phyloP scores from a whole-genome alignment of 768 basidiomycete genomes.

The Tylopilus sp. region DNA sequence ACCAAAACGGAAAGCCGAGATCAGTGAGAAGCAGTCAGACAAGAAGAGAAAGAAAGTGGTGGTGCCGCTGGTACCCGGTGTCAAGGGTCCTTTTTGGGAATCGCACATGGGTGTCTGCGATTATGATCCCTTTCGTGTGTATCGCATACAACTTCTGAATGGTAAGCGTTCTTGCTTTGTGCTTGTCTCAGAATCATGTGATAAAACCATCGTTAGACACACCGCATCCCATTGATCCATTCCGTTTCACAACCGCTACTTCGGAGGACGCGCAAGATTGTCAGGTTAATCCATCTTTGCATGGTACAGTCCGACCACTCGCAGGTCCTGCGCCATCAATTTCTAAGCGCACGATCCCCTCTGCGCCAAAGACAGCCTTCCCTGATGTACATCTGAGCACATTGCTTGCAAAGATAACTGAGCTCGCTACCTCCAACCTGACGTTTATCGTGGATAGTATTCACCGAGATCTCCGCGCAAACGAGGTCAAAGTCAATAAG shows the following conservation, averaged over 20 bases:
- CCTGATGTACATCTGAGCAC: conserved; percentile 61
- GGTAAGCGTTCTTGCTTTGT: conserved; percentile 44
- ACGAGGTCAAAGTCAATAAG: conserved; percentile 82
- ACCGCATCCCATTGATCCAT: conserved; percentile 72
- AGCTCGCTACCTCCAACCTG: conserved; percentile 58
- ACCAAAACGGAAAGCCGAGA: conserved; percentile 67
- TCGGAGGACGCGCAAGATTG: conserved; percentile 33
- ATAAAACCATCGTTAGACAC: conserved; percentile 47
- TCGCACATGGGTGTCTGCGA: conserved; percentile 58
- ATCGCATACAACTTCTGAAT: conserved; percentile 80
- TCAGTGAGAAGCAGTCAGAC: conserved; percentile 38
- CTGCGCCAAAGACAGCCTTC: conserved; percentile 55
- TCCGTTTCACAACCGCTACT: conserved; percentile 60
- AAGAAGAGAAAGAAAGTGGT: conserved; percentile 81
- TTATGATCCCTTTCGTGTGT: conserved; percentile 67
- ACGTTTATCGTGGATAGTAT: conserved; percentile 69
- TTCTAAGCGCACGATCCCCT: conserved; percentile 25
- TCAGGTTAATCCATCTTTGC: conserved; percentile 34
- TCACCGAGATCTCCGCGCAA: conserved; percentile 61
- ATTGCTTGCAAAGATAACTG: conserved; percentile 60
- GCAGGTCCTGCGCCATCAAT: conserved; percentile 17
- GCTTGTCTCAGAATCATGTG: conserved; percentile 4
- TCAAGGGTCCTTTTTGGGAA: conserved; percentile 85
- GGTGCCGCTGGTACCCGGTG: conserved; percentile 73
- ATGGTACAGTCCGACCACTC: conserved; percentile 31